These are phyloP conservation scores for Scheffersomyces titani DNA, from an alignment of 1,139 yeast genomes.

Conservation along the genomic window DNA sequence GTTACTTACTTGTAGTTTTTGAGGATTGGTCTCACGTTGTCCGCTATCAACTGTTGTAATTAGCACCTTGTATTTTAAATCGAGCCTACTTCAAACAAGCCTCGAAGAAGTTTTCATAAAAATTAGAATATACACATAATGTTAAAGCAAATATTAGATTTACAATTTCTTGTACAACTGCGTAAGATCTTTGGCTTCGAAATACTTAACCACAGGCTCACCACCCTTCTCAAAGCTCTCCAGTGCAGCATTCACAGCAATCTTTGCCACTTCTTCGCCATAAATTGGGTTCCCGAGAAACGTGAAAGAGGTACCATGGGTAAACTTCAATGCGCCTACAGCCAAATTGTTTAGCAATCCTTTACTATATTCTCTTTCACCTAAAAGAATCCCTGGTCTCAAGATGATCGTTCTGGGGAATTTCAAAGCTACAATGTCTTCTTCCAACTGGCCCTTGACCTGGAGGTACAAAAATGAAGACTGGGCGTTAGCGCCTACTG, in stretches of 20 bases:
- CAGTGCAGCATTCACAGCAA: constrained; percentile 36
- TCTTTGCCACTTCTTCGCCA: constrained; percentile 52
- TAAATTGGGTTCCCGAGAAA: constrained; percentile 35
- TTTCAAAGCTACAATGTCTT: constrained; percentile 53
- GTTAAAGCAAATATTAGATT: neutral
- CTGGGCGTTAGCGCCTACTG: constrained; percentile 54
- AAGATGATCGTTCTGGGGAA: constrained; percentile 70
- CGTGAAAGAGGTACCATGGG: constrained; percentile 30
- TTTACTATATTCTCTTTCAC: constrained; percentile 53
- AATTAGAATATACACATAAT: neutral
- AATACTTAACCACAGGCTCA: constrained; percentile 4
- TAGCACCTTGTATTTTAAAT: neutral
- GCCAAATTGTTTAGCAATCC: constrained; percentile 28
- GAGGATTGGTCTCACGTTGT: neutral
- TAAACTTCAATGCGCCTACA: constrained; percentile 27
- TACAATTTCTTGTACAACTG: constrained; percentile 2
- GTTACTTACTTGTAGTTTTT: neutral
- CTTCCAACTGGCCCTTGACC: constrained; percentile 67
- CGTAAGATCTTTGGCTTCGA: constrained; percentile 2
- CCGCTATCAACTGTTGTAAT: neutral
- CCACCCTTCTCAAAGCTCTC: constrained; percentile 7
- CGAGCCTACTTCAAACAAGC: neutral
- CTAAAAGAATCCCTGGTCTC: constrained; percentile 70
- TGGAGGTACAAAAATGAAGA: constrained; percentile 56
- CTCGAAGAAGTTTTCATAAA: neutral